These are phyloP conservation scores for Phytophthora nicotianae DNA, from an alignment of 352 stramenopile species.

Conservation along the genomic window DNA sequence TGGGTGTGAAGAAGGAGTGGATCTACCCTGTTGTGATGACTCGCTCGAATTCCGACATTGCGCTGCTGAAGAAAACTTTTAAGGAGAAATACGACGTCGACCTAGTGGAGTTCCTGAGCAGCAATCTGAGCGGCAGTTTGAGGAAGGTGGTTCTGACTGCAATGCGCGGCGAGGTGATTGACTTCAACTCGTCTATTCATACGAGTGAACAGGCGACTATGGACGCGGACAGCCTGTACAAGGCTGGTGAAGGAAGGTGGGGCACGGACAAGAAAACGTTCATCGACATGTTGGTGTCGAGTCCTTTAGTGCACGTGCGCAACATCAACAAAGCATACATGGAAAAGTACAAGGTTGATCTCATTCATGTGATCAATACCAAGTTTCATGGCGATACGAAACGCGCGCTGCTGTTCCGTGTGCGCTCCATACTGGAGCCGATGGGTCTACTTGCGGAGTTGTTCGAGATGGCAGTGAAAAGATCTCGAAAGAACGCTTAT, in stretches of 20 bases:
- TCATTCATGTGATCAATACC: slow-evolving; percentile 52
- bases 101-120: slow-evolving; percentile 46
- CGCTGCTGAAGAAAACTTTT: slow-evolving; percentile 77
- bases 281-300: slow-evolving; percentile 50
- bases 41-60: slow-evolving; percentile 66
- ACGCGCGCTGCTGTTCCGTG: slow-evolving; percentile 41
- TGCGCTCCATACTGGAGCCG: slow-evolving; percentile 38
- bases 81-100: slow-evolving; percentile 57
- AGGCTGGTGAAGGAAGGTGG: slow-evolving; percentile 60
- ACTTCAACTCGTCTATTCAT: slow-evolving; percentile 60
- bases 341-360: slow-evolving; percentile 55
- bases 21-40: background rate
- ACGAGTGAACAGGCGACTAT: slow-evolving; percentile 51
- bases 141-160: slow-evolving; percentile 62
- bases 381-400: slow-evolving; percentile 53
- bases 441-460: slow-evolving; percentile 39
- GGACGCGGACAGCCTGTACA: slow-evolving; percentile 62
- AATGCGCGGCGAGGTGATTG: slow-evolving; percentile 36
- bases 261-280: slow-evolving; percentile 64
- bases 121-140: slow-evolving; percentile 61
- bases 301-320: slow-evolving; percentile 47
- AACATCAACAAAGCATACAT: slow-evolving; percentile 54
- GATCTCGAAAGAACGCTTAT: slow-evolving; percentile 29
- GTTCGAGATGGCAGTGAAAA: slow-evolving; percentile 48
- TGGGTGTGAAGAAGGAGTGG: slow-evolving; percentile 17